phyloP scores from a whole-genome alignment of 2,329 filamentous ascomycete genomes.

The Aureobasidium sp. region DNA sequence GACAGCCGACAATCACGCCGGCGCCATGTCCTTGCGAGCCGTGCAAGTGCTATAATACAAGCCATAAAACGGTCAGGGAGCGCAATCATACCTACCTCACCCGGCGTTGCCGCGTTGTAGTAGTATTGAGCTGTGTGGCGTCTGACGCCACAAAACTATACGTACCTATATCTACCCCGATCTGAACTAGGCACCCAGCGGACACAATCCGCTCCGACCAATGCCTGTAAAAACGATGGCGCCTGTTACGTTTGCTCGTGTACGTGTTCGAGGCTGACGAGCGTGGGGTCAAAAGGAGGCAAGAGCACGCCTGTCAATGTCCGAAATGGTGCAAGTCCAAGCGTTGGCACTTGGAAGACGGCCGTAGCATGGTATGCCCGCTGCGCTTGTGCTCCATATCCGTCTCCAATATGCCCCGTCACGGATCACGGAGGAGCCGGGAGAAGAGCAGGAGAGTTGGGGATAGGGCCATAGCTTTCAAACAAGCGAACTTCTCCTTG shows the following conservation, averaged over 20 bases:
- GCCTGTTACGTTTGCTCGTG: not conserved
- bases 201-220: conserved; percentile 2
- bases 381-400: not conserved
- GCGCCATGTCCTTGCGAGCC: not conserved
- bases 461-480: not conserved
- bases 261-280: not conserved
- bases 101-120: conserved; percentile 1
- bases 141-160: not conserved
- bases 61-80: not conserved
- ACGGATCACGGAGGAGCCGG: not conserved
- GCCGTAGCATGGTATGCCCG: not conserved
- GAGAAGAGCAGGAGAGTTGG: not conserved
- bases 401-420: not conserved
- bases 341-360: not conserved
- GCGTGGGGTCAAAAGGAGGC: not conserved
- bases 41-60: not conserved
- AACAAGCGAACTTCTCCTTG: not conserved
- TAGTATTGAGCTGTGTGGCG: not conserved
- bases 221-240: not conserved
- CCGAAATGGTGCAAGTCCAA: conserved; percentile 1
- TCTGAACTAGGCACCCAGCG: not conserved
- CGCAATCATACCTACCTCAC: not conserved
- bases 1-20: not conserved
- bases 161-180: not conserved
- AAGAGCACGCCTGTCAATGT: not conserved